Conservation (phyloP, 2,329 filamentous ascomycete genomes). For the Claviceps digitariae region DNA sequence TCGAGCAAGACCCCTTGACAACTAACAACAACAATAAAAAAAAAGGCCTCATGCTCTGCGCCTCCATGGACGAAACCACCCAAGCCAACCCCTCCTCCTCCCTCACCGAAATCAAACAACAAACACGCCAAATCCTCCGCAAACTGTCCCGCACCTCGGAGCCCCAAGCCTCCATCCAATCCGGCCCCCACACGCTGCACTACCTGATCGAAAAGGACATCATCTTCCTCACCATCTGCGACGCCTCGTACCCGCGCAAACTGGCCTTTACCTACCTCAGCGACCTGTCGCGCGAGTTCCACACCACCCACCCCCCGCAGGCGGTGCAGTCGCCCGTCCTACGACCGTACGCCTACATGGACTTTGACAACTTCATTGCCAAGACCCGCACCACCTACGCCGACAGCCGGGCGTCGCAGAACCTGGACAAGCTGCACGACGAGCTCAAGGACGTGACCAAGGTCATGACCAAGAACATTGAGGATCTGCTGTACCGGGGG, state of each 20-base stretch:
- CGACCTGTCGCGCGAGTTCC: conserved; percentile 84
- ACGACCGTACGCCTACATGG: conserved; percentile 91
- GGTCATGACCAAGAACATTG: conserved; percentile 99
- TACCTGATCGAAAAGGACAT: conserved; percentile 75
- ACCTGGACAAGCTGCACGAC: conserved; percentile 89
- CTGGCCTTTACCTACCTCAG: conserved; percentile 96
- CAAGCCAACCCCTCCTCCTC: conserved; percentile 30
- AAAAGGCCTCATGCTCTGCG: conserved; percentile 81
- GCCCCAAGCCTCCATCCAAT: conserved; percentile 84
- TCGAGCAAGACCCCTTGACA: no score
- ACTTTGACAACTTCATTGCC: conserved; percentile 94
- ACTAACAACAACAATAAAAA: conserved; percentile 11
- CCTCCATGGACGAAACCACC: conserved; percentile 66
- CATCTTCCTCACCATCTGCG: conserved; percentile 88
- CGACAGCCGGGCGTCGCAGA: conserved; percentile 79
- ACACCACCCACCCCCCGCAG: conserved; percentile 60
- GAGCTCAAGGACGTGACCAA: conserved; percentile 96
- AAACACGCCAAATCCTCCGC: conserved; percentile 82
- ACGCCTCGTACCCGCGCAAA: conserved; percentile 89
- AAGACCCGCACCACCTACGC: conserved; percentile 90
- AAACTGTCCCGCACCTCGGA: conserved; percentile 81
- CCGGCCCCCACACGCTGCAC: conserved; percentile 69
- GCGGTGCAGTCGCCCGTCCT: conserved; percentile 64
- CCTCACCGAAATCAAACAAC: conserved; percentile 76
- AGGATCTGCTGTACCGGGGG: conserved; percentile 88